Percentiles rank a stretch among this genome's conserved stretches.
phyloP scores from a whole-genome alignment of 768 basidiomycete species.

The Lepiota subincarnata region DNA sequence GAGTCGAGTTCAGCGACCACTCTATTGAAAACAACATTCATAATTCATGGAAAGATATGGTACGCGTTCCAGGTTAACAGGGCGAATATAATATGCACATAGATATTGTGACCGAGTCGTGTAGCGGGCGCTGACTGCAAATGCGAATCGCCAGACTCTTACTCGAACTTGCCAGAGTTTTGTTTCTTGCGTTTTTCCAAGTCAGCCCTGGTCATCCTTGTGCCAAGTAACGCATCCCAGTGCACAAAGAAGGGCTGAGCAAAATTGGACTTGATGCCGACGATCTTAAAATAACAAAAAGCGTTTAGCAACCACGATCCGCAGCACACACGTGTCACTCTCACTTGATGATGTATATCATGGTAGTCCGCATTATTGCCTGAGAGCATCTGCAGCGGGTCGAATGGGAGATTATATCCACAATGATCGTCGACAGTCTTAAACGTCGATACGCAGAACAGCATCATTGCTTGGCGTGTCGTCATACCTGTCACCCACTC shows the following conservation, averaged over 20 bases:
- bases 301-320: constrained; percentile 1
- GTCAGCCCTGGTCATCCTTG: constrained; percentile 73
- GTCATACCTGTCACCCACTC: constrained; percentile 66
- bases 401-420: constrained; percentile 85
- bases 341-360: constrained; percentile 94
- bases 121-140: no score
- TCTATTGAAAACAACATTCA: no score
- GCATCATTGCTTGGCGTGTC: constrained; percentile 75
- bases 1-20: no score
- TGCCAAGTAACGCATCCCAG: constrained; percentile 86
- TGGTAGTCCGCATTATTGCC: constrained; percentile 95
- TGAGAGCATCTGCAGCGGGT: constrained; percentile 83
- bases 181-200: constrained; percentile 45
- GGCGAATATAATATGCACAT: no score
- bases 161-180: constrained; percentile 30
- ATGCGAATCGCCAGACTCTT: not conserved
- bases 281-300: constrained; percentile 31
- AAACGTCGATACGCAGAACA: constrained; percentile 79
- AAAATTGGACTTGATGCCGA: constrained; percentile 95
- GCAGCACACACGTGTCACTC: constrained; percentile 11
- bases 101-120: no score
- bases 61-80: no score
- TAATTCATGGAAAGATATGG: no score
- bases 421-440: constrained; percentile 98
- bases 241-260: constrained; percentile 95